phyloP scores from a whole-genome alignment of 2,329 filamentous ascomycete genomes.

The Alternaria longipes region DNA sequence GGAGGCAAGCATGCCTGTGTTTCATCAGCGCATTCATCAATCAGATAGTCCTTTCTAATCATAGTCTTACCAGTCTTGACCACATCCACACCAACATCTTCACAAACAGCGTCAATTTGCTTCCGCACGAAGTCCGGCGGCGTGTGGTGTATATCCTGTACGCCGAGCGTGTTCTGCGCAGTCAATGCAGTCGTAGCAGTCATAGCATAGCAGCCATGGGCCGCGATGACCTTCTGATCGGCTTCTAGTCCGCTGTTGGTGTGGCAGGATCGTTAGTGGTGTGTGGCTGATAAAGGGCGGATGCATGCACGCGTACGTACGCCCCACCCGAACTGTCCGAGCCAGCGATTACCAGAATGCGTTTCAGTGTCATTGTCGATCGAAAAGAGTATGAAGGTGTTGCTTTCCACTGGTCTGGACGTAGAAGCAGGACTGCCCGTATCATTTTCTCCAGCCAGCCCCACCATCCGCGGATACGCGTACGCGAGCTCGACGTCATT shows the following conservation, averaged over 20 bases:
- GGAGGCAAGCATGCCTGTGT: slow-evolving; percentile 81
- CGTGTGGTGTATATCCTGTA: slow-evolving; percentile 80
- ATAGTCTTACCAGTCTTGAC: slow-evolving; percentile 79
- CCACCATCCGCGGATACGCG: slow-evolving; percentile 38
- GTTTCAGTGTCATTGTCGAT: slow-evolving; percentile 47
- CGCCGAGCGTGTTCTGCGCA: slow-evolving; percentile 91
- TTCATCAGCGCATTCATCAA: slow-evolving; percentile 13
- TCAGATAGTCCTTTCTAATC: background rate
- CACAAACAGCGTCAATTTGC: slow-evolving; percentile 85
- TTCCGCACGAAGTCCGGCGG: slow-evolving; percentile 81
- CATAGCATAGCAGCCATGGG: slow-evolving; percentile 94
- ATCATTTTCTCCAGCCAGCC: slow-evolving; percentile 23
- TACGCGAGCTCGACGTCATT: slow-evolving; percentile 40
- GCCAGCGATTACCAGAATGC: slow-evolving; percentile 83
- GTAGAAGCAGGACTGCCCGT: background rate
- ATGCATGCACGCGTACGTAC: slow-evolving; percentile 65
- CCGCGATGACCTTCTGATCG: slow-evolving; percentile 92
- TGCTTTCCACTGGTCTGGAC: slow-evolving; percentile 6
- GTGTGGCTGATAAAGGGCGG: slow-evolving; percentile 23
- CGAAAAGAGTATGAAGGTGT: background rate
- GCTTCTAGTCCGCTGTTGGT: slow-evolving; percentile 82
- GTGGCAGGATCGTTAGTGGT: slow-evolving; percentile 29
- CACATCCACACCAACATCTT: slow-evolving; percentile 87
- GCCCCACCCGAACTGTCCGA: slow-evolving; percentile 92
- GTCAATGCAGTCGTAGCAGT: slow-evolving; percentile 94